These are phyloP conservation scores for Ceratocystis papillata DNA, from an alignment of 2,329 filamentous ascomycete genomes.

Conservation along the genomic window DNA sequence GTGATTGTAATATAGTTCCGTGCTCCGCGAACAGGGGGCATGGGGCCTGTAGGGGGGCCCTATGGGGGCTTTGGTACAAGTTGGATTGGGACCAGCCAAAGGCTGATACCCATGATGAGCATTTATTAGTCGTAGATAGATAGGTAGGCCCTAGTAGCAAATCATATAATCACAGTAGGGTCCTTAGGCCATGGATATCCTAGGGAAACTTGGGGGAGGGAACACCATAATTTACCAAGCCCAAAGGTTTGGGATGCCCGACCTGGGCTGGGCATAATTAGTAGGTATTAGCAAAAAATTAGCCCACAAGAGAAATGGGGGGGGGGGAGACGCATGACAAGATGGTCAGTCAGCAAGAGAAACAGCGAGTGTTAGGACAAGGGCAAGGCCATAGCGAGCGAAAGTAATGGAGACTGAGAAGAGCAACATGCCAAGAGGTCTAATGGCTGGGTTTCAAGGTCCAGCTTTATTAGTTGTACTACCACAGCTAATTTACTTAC, in stretches of 20 bases:
- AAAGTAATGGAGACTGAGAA: too few relatives aligned
- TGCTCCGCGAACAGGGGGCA: not conserved
- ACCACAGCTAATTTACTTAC: too few relatives aligned
- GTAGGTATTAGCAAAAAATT: not conserved
- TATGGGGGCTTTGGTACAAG: slow-evolving; percentile 2
- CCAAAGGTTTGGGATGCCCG: slow-evolving; percentile 8
- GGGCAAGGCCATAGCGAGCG: too few relatives aligned
- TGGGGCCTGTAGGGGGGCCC: not conserved
- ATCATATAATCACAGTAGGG: not conserved
- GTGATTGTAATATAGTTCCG: not conserved
- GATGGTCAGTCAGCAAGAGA: too few relatives aligned
- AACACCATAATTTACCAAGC: not conserved
- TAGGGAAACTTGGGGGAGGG: not conserved
- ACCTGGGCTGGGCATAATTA: not conserved
- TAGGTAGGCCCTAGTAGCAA: not conserved
- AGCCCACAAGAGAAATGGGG: not conserved
- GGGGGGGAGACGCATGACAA: not conserved
- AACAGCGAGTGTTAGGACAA: too few relatives aligned
- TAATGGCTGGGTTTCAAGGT: too few relatives aligned
- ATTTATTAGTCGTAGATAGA: too few relatives aligned
- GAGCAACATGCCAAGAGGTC: too few relatives aligned
- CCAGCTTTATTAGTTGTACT: too few relatives aligned
- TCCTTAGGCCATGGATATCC: not conserved
- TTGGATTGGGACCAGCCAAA: not conserved
- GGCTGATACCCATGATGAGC: not conserved